Percentiles rank a stretch among this genome's conserved stretches.
phyloP scores from a whole-genome alignment of 192 early-diverging fungal genomes.

The Coemansia sp. region DNA sequence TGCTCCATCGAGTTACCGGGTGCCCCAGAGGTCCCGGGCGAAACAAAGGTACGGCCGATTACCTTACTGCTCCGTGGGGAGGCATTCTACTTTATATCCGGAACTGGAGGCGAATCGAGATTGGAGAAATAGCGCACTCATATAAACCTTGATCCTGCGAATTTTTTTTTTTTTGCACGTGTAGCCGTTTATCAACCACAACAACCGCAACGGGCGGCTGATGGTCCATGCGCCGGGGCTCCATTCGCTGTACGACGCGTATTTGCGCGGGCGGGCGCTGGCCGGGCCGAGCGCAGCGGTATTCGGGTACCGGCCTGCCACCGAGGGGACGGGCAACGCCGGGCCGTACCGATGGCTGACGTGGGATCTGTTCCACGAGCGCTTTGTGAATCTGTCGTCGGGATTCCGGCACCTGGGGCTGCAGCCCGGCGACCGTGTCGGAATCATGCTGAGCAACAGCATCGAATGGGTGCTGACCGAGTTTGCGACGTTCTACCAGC shows the following conservation, averaged over 20 bases:
- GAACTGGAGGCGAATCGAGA: no score
- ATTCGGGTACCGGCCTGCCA: conserved; percentile 64
- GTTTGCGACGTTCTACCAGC: conserved; percentile 63
- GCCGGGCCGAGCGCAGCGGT: conserved; percentile 55
- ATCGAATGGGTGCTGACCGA: conserved; percentile 82
- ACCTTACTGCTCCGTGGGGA: no score
- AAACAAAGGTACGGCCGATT: conserved; percentile 41
- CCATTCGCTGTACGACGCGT: conserved; percentile 75
- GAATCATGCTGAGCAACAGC: conserved; percentile 73
- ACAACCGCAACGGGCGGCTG: conserved; percentile 33
- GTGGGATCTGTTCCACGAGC: conserved; percentile 58
- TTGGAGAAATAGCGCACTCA: no score
- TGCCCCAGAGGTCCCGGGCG: conserved; percentile 23
- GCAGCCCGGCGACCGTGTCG: conserved; percentile 49
- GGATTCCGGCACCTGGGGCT: conserved; percentile 39
- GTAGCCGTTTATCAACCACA: conserved; percentile 36
- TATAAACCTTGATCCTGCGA: neutral
- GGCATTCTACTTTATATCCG: no score
- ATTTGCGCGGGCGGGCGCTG: conserved; percentile 62
- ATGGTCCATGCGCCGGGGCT: conserved; percentile 53
- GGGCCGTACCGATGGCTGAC: conserved; percentile 68
- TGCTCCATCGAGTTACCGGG: conserved; percentile 35
- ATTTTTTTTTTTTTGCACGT: neutral
- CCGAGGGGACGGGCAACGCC: conserved; percentile 56
- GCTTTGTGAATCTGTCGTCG: conserved; percentile 62